Percentiles rank a stretch among this genome's conserved stretches.
These are phyloP conservation scores for Cystobasidiaceae sp. DNA, from an alignment of 1,284 basidiomycete species.

Conservation along the genomic window DNA sequence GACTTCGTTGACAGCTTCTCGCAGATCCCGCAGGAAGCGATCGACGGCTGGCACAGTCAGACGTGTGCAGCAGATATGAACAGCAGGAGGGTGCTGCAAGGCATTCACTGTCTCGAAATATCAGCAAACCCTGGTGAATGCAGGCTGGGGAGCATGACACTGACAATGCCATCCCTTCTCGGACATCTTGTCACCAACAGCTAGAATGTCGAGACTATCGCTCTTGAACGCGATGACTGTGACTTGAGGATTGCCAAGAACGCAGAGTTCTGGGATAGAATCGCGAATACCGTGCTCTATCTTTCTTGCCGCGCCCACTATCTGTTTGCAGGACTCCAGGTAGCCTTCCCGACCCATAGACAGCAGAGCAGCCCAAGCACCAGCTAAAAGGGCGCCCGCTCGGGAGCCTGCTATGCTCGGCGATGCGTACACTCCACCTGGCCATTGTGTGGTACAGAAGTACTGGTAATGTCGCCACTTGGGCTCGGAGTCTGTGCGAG, in stretches of 20 bases:
- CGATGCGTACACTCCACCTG: slow-evolving; percentile 59
- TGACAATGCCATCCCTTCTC: slow-evolving; percentile 51
- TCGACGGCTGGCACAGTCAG: slow-evolving; percentile 72
- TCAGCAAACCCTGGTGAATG: slow-evolving; percentile 31
- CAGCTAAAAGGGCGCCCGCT: slow-evolving; percentile 87
- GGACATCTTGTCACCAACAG: slow-evolving; percentile 84
- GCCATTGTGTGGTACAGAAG: slow-evolving; percentile 74
- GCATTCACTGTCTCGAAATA: slow-evolving; percentile 59
- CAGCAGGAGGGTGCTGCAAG: slow-evolving; percentile 66
- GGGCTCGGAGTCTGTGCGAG: background rate
- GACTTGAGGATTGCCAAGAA: slow-evolving; percentile 83
- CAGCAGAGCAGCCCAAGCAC: slow-evolving; percentile 93
- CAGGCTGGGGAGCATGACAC: background rate
- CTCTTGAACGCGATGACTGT: slow-evolving; percentile 85
- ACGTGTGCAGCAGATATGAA: slow-evolving; percentile 90
- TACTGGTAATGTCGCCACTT: slow-evolving; percentile 70
- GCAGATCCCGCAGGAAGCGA: slow-evolving; percentile 73
- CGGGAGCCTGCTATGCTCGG: slow-evolving; percentile 77
- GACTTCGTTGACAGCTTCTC: slow-evolving; percentile 64
- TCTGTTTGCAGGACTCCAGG: slow-evolving; percentile 74
- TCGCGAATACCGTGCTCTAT: slow-evolving; percentile 63
- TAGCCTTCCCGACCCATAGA: slow-evolving; percentile 89
- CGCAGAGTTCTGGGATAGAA: slow-evolving; percentile 58
- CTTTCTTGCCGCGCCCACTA: slow-evolving; percentile 66
- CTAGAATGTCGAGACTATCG: slow-evolving; percentile 58